Conservation (phyloP, 2,329 filamentous ascomycete genomes). For the Ophiostoma populinum region DNA sequence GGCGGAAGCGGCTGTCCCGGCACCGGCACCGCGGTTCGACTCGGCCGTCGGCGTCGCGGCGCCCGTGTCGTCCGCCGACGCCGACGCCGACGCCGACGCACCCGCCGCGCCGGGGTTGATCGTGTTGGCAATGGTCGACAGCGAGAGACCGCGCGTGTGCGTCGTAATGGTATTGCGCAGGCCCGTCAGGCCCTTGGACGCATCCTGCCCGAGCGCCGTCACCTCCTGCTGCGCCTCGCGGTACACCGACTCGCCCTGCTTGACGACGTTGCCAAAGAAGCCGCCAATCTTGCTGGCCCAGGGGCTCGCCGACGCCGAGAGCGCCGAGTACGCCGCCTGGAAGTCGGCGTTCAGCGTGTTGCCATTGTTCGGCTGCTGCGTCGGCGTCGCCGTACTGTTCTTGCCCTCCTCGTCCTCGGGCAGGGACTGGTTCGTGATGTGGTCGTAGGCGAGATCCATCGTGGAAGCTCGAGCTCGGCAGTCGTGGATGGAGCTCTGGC, state of each 20-base stretch:
- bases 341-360: conserved; percentile 66
- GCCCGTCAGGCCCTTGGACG: conserved; percentile 60
- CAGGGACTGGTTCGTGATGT: conserved; percentile 73
- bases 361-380: not conserved
- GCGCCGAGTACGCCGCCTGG: conserved; percentile 87
- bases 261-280: conserved; percentile 79
- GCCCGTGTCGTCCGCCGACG: conserved; percentile 1
- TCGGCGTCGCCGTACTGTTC: conserved; percentile 14
- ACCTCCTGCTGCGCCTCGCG: conserved; percentile 78
- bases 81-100: conserved; percentile 14
- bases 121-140: conserved; percentile 29
- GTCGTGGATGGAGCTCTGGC: not conserved
- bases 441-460: conserved; percentile 97
- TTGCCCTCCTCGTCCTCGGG: conserved; percentile 36
- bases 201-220: conserved; percentile 60
- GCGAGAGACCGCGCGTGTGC: conserved; percentile 56
- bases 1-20: not conserved
- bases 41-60: conserved; percentile 27
- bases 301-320: conserved; percentile 71
- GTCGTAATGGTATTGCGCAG: conserved; percentile 50
- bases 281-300: conserved; percentile 85
- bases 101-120: conserved; percentile 12
- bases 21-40: not conserved
- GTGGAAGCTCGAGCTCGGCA: not conserved
- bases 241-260: conserved; percentile 76